Evolutionary conservation across 129 eudicot species (phyloP).

Genomic region (Apium graveolens): DNA sequence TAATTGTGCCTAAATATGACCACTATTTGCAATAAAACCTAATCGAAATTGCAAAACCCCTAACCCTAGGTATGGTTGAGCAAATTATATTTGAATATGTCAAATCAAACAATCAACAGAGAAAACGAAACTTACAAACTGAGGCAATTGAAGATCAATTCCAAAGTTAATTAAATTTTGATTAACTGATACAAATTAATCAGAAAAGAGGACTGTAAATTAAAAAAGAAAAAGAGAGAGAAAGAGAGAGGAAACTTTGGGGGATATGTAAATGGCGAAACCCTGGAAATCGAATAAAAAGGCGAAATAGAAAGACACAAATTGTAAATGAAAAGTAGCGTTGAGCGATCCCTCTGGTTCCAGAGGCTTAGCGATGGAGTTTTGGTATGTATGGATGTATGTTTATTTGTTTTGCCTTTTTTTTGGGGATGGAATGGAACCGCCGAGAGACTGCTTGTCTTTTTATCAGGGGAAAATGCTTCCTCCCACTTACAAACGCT

Average conservation of each 20-base stretch:
- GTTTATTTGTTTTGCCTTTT: too few relatives aligned
- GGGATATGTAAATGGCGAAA: slow-evolving; percentile 6
- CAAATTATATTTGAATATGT: not conserved
- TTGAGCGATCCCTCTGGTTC: slow-evolving; percentile 7
- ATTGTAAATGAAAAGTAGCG: not conserved
- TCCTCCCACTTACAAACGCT: too few relatives aligned
- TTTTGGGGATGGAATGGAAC: too few relatives aligned
- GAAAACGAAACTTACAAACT: not conserved
- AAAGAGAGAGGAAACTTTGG: not conserved
- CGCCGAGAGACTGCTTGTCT: too few relatives aligned
- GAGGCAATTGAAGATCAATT: slow-evolving; percentile 17
- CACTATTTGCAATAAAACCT: not conserved
- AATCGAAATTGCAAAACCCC: slow-evolving; percentile 22
- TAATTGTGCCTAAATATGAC: slow-evolving; percentile 24
- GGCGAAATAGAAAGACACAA: not conserved
- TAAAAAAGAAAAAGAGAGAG: too few relatives aligned
- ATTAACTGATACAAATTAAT: slow-evolving; percentile 1
- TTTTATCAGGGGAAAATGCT: too few relatives aligned
- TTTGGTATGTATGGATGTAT: slow-evolving; percentile 9
- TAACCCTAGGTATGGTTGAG: slow-evolving; percentile 13
- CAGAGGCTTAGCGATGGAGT: slow-evolving; percentile 21
- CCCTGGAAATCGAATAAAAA: slow-evolving; percentile 30
- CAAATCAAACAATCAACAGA: slow-evolving; percentile 4
- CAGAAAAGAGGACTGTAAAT: too few relatives aligned
- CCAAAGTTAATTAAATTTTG: not conserved